Percentiles rank a stretch among this genome's conserved stretches.
These are phyloP conservation scores for Oleoguttula mirabilis DNA, from an alignment of 495 filamentous ascomycete genomes.

Conservation along the genomic window DNA sequence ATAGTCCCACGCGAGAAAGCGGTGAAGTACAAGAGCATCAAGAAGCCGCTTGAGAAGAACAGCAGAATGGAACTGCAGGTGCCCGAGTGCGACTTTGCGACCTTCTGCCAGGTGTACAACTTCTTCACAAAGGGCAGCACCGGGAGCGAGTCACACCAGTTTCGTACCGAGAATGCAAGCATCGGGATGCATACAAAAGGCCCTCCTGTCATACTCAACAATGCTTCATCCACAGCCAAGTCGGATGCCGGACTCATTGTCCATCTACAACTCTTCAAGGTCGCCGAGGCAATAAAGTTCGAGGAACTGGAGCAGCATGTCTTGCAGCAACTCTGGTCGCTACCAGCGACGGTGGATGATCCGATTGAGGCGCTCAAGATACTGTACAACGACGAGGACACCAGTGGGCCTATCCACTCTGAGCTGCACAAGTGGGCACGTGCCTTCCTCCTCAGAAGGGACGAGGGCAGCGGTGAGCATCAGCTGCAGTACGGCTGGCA, in stretches of 20 bases:
- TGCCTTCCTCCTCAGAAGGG: slow-evolving; percentile 6
- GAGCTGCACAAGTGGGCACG: slow-evolving; percentile 15
- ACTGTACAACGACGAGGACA: slow-evolving; percentile 13
- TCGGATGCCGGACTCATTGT: background rate
- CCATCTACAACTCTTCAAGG: slow-evolving; percentile 11
- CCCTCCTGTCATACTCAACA: background rate
- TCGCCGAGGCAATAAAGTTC: slow-evolving; percentile 15
- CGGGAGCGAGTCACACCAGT: background rate
- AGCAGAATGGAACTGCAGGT: slow-evolving; percentile 10
- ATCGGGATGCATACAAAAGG: too few relatives aligned
- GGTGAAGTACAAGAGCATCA: slow-evolving; percentile 3
- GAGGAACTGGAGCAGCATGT: slow-evolving; percentile 11
- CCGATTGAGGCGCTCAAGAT: slow-evolving; percentile 14
- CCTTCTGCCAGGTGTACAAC: slow-evolving; percentile 7
- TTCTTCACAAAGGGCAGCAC: slow-evolving; percentile 7
- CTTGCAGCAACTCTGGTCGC: slow-evolving; percentile 7
- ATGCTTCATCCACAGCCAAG: background rate
- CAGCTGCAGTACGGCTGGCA: too few relatives aligned
- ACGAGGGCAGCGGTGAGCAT: background rate
- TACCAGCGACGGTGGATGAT: slow-evolving; percentile 3
- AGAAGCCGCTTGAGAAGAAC: slow-evolving; percentile 10
- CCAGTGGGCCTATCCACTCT: slow-evolving; percentile 7
- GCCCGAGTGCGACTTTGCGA: slow-evolving; percentile 1
- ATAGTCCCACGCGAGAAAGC: slow-evolving; percentile 9
- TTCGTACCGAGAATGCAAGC: too few relatives aligned